A percentile compares a stretch with the other conserved stretches of the same genome.
Conservation (phyloP, 495 filamentous ascomycete species). For the Talaromyces nanjingensis region DNA sequence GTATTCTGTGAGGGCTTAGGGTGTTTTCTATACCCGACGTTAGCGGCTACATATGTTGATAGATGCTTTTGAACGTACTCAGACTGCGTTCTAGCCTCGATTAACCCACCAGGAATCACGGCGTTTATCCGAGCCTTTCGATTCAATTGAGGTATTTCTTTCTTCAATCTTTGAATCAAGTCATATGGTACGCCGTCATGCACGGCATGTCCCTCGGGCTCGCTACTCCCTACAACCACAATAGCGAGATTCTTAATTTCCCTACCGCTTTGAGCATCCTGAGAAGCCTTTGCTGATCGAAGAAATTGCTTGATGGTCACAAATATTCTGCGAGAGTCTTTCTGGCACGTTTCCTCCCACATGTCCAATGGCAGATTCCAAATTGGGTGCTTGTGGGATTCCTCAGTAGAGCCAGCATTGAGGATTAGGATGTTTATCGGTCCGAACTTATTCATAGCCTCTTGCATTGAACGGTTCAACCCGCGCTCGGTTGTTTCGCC, state of each 20-base stretch:
- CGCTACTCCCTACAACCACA: conserved; percentile 46
- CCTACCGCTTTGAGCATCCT: conserved; percentile 22
- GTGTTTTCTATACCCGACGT: conserved; percentile 36
- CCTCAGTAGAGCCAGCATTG: conserved; percentile 45
- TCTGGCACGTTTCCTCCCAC: conserved; percentile 46
- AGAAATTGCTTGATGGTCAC: conserved; percentile 54
- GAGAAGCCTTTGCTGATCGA: conserved; percentile 25
- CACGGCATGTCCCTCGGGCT: conserved; percentile 25
- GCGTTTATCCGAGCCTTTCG: conserved; percentile 47
- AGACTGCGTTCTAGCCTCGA: conserved; percentile 29
- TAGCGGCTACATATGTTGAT: conserved; percentile 41
- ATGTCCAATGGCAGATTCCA: conserved; percentile 46
- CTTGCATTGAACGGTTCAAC: conserved; percentile 33
- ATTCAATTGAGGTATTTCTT: conserved; percentile 48
- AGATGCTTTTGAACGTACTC: conserved; percentile 26
- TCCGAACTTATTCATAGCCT: conserved; percentile 40
- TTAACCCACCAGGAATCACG: conserved; percentile 44
- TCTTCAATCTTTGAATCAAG: conserved; percentile 44
- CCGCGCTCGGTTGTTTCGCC: conserved; percentile 43
- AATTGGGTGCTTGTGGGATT: conserved; percentile 35
- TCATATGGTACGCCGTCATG: conserved; percentile 50
- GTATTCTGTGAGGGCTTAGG: neutral
- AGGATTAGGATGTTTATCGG: conserved; percentile 47
- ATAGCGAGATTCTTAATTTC: conserved; percentile 45
- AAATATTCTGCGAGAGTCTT: conserved; percentile 47